Percentiles rank a stretch among this genome's conserved stretches.
phyloP scores from a whole-genome alignment of 192 early-diverging fungal species.

The Coemansia aciculifera region DNA sequence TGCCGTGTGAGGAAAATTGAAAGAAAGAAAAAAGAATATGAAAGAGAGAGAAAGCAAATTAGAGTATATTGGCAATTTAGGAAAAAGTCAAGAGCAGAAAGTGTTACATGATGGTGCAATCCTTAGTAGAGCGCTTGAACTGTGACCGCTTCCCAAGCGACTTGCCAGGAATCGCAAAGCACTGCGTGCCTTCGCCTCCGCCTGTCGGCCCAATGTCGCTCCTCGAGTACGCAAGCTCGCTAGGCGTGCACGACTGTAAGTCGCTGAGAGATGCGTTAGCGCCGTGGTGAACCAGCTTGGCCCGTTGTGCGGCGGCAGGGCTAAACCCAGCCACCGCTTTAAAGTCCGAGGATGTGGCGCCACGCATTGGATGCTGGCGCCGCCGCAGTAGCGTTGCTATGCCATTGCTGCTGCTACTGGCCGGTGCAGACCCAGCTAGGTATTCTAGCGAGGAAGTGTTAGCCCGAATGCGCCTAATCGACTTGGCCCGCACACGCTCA shows the following conservation, averaged over 20 bases:
- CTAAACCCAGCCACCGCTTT: conserved; percentile 51
- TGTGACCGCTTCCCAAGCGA: conserved; percentile 11
- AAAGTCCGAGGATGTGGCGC: conserved; percentile 43
- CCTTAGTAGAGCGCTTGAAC: conserved; percentile 29
- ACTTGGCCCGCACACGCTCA: conserved; percentile 22
- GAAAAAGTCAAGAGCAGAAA: conserved; percentile 1
- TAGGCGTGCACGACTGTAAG: conserved; percentile 42
- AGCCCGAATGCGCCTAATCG: conserved; percentile 46
- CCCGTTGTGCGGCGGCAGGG: conserved; percentile 49
- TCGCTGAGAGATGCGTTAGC: conserved; percentile 43
- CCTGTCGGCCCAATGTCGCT: conserved; percentile 27
- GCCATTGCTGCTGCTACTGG: conserved; percentile 15
- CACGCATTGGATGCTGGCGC: conserved; percentile 46
- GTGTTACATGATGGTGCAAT: conserved; percentile 49
- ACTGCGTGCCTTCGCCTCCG: conserved; percentile 22
- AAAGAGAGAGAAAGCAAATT: conserved; percentile 1
- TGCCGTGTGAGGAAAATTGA: neutral
- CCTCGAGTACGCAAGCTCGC: conserved; percentile 28
- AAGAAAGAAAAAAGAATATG: neutral
- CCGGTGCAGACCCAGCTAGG: conserved; percentile 22
- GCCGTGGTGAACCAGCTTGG: conserved; percentile 33
- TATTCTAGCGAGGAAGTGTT: conserved; percentile 47
- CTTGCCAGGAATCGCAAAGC: conserved; percentile 29
- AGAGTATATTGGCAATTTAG: neutral
- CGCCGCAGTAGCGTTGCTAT: conserved; percentile 40